Evolutionary conservation across 257 asterid genomes (phyloP).

Genomic region (Galeopsis tetrahit): DNA sequence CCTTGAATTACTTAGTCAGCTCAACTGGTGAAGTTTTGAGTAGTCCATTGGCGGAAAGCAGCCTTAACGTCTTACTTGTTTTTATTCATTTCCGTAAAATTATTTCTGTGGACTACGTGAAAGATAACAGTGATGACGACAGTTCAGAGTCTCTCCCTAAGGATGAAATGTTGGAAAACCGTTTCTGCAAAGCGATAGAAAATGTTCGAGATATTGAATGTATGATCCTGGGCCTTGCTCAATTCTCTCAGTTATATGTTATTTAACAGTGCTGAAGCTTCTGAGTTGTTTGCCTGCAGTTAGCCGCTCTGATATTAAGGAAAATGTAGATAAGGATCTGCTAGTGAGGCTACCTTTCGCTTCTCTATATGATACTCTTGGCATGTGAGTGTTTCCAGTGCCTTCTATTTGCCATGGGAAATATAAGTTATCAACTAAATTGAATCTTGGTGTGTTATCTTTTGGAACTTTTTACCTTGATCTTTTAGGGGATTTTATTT

Average conservation of each 20-base stretch:
- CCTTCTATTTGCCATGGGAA: constrained; percentile 25
- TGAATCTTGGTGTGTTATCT: constrained; percentile 20
- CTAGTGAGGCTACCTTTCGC: constrained; percentile 87
- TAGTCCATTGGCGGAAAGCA: constrained; percentile 77
- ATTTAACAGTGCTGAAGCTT: constrained; percentile 34
- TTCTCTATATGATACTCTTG: constrained; percentile 84
- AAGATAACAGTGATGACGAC: constrained; percentile 53
- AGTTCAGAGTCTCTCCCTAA: constrained; percentile 53
- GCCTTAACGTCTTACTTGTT: constrained; percentile 78
- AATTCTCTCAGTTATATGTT: constrained; percentile 31
- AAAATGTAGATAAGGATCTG: constrained; percentile 59
- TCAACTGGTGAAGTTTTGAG: constrained; percentile 72
- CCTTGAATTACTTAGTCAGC: constrained; percentile 74
- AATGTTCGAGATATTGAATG: constrained; percentile 89
- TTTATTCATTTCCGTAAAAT: constrained; percentile 74
- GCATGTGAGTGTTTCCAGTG: constrained; percentile 66
- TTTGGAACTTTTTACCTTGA: constrained; percentile 6
- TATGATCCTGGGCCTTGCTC: constrained; percentile 42
- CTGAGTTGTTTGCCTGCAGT: constrained; percentile 61
- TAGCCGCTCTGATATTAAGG: constrained; percentile 75
- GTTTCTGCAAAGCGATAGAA: constrained; percentile 76
- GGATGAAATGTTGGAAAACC: constrained; percentile 71
- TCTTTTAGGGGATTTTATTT: constrained; percentile 18
- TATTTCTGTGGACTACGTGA: constrained; percentile 49
- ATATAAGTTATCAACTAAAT: constrained; percentile 19